Percentiles rank a stretch among this genome's conserved stretches.
These are phyloP conservation scores for Skeletonema costatum DNA, from an alignment of 108 stramenopile species.

Conservation along the genomic window DNA sequence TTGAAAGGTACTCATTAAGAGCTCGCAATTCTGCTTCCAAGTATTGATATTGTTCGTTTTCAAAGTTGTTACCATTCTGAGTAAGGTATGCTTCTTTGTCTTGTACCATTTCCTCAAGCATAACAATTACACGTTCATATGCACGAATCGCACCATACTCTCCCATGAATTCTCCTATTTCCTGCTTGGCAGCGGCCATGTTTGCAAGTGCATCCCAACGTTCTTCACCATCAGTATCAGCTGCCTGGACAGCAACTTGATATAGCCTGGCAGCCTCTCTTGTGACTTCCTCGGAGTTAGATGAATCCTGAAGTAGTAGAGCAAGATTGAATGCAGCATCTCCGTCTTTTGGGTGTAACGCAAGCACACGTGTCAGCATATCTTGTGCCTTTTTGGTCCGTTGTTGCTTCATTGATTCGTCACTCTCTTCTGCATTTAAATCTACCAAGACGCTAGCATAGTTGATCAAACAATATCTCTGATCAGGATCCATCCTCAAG, in stretches of 20 bases:
- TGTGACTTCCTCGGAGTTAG: slow-evolving; percentile 25
- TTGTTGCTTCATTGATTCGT: background rate
- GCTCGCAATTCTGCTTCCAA: slow-evolving; percentile 11
- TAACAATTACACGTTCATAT: slow-evolving; percentile 43
- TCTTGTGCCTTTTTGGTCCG: slow-evolving; percentile 11
- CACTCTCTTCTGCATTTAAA: slow-evolving; percentile 8
- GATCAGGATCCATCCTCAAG: slow-evolving; percentile 30
- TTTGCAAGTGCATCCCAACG: slow-evolving; percentile 59
- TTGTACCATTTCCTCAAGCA: slow-evolving; percentile 26
- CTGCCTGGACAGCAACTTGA: slow-evolving; percentile 24
- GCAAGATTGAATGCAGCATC: slow-evolving; percentile 59
- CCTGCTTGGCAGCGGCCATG: slow-evolving; percentile 43
- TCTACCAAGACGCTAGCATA: slow-evolving; percentile 42
- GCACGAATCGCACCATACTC: slow-evolving; percentile 17
- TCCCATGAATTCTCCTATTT: slow-evolving; percentile 33
- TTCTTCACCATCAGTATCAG: slow-evolving; percentile 13
- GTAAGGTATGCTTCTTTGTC: slow-evolving; percentile 32
- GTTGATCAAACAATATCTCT: slow-evolving; percentile 43
- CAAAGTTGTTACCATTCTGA: background rate
- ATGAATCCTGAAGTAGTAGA: slow-evolving; percentile 43
- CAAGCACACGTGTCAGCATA: slow-evolving; percentile 20
- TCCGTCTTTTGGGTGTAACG: slow-evolving; percentile 32
- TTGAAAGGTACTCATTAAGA: slow-evolving; percentile 41
- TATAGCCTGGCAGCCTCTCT: slow-evolving; percentile 40
- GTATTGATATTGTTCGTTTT: slow-evolving; percentile 9